These are phyloP conservation scores for Gossypium stocksii DNA, from an alignment of 345 rosid species.

Conservation along the genomic window DNA sequence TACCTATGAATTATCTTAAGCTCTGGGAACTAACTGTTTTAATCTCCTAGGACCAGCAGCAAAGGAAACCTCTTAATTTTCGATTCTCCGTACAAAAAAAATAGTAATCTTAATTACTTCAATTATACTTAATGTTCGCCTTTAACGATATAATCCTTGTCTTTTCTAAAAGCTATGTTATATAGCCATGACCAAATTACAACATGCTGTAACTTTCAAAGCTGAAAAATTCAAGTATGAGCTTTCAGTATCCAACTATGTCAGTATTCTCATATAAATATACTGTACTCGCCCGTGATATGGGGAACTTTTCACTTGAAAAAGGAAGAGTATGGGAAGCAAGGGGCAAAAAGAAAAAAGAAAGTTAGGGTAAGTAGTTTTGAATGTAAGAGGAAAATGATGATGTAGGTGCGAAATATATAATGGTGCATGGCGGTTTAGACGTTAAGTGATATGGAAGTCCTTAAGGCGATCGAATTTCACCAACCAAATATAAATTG, in stretches of 20 bases:
- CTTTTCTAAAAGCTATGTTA: neutral
- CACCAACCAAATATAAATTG: slow-evolving; percentile 40
- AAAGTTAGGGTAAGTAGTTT: neutral
- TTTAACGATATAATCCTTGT: neutral
- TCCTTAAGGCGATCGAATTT: slow-evolving; percentile 20
- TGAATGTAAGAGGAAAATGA: slow-evolving; percentile 12
- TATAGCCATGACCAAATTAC: neutral
- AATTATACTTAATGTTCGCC: no score
- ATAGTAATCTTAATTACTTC: neutral
- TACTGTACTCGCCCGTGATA: neutral
- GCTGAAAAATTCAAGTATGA: no score
- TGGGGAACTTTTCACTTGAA: neutral
- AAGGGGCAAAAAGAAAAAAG: no score
- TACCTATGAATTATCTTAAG: neutral
- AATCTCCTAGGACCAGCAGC: neutral
- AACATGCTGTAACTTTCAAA: neutral
- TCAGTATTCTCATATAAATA: neutral
- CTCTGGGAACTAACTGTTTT: neutral
- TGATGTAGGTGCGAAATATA: neutral
- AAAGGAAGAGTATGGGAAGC: neutral
- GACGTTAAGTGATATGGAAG: neutral
- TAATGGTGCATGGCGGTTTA: neutral
- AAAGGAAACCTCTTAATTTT: neutral
- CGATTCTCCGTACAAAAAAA: neutral
- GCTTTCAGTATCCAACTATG: neutral